Base-by-base conservation (phyloP, 2,329 filamentous ascomycete species). In the Furcasterigmium sp. region DNA sequence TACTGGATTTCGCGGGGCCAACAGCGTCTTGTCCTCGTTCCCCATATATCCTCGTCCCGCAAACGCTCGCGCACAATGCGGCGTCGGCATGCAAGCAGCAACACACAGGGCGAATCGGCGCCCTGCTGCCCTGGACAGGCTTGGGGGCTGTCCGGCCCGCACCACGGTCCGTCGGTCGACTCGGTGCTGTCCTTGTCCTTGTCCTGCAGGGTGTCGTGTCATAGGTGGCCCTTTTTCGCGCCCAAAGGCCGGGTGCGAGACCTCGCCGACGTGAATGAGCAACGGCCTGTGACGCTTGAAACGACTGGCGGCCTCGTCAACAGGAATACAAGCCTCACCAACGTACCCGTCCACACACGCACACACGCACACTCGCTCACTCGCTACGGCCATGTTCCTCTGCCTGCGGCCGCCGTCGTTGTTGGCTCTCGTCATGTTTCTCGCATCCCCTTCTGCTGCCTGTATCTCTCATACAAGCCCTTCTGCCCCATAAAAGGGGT, bases 1-100 rank as follows among this genome's bases (percentile, higher is more conserved):
- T 40, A 40, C 38, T 40, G 23, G 25, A 7, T 40, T 32, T 40
- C 38, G 38, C n/a, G n/a, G n/a, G 38, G 38, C 38, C 38, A 40
- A 37, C 35, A 37, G 23, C 35, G 35, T 37, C 35, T 37, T 25
- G 35, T 37, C 35, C n/a, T 13, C 18, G 11, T 37, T 37, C 20
- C 35, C 20, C 35, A 37, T 37, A 21, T 15, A 21, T 20, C 14
- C 23, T 37, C 18, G 11, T 37, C 20, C 30, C 30, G 29, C 29
- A 13, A 15, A 13, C 29, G 25, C 25, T 14, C 8, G 13, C 29
- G 30, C 30, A 34, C 8, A 34, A 34, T 17, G 30, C 30, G 30
- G 14, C 30, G 30, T 17, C 30, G 30, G 30, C 30, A 34, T 34
- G 30, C 30, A 34, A n/a, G 30, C 13, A 34, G 30, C 30, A n/a